Percentiles rank a stretch among this genome's conserved stretches.
These are phyloP conservation scores for Melaleuca alternifolia DNA, from an alignment of 345 rosid genomes.

Conservation along the genomic window DNA sequence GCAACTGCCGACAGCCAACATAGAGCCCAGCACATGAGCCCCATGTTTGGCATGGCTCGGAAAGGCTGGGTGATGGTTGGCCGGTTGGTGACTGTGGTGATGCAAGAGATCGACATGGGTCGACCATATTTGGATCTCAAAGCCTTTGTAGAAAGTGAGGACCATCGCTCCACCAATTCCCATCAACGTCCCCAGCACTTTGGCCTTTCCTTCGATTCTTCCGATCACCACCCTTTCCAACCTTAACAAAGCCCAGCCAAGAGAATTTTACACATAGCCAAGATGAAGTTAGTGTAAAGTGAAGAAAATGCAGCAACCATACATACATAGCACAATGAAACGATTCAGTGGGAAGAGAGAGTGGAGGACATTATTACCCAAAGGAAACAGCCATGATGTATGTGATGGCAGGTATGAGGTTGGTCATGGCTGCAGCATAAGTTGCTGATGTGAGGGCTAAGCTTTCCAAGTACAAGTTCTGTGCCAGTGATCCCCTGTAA, in stretches of 20 bases:
- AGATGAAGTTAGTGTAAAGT: not conserved
- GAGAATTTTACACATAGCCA: not conserved
- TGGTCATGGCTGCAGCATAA: constrained; percentile 29
- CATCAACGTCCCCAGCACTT: constrained; percentile 36
- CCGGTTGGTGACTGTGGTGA: not conserved
- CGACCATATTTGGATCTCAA: constrained; percentile 15
- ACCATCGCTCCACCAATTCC: constrained; percentile 53
- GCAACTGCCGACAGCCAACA: constrained; percentile 16
- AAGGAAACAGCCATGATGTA: constrained; percentile 32
- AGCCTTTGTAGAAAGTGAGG: constrained; percentile 46
- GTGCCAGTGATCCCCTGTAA: constrained; percentile 21
- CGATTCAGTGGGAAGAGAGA: not conserved
- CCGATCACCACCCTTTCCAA: constrained; percentile 29
- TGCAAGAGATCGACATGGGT: constrained; percentile 24
- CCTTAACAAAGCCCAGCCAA: constrained; percentile 6
- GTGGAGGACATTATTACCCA: constrained; percentile 13
- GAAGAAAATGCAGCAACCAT: not conserved
- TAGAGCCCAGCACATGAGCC: constrained; percentile 7
- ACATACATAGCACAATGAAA: not conserved
- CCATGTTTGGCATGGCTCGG: not conserved
- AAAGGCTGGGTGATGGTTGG: not conserved
- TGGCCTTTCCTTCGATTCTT: constrained; percentile 29
- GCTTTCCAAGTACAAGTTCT: constrained; percentile 28
- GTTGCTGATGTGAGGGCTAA: constrained; percentile 46
- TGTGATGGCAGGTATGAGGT: constrained; percentile 41